Evolutionary conservation across 1,284 basidiomycete genomes (phyloP), one percentile per base, ranked within the genome.

Genomic region (Serendipita sp.): DNA sequence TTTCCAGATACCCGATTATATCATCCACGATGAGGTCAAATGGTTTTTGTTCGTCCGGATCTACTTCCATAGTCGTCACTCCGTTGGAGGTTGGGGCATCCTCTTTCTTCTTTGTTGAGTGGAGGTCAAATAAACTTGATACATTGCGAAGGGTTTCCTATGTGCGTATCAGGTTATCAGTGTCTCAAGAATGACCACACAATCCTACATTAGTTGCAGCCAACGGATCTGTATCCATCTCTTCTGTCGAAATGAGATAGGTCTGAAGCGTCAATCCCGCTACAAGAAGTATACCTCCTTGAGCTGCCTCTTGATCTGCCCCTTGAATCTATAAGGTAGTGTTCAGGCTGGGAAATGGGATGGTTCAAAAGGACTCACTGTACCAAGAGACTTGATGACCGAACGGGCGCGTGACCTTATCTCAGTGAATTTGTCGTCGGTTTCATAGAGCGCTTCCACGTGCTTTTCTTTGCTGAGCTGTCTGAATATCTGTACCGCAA

Each of bases 1-100:
- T 82, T 71, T 98, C 93, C 60, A 99, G 76, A 70, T 92, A 86
- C 5, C 90, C 91, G 63, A 98, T 88, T 64, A 98, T 82, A 29
- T 82, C 81, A 70, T 98, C 94, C 60, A 94, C 85, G 43, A 98
- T 78, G 38, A 93, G 74, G 68, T 96, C 93, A 61, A 94, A 83
- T 1, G 91, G 85, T 47, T 81, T 74, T 22, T 76, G 75, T 30
- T 75, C 76, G 35, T 75, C 76, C 8, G 73, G 72, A 13, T 74
- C 73, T 22, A 73, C 78, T 0, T 74, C 69, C 13, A 71, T 70
- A 6, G 68, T 47, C 5, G 64, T 50, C 53, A 64, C 15, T 49
- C 66, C 58, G 65, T 65, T 64, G 42, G 69, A 64, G 62, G 68
- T 70, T 5, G 76, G 73, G 66, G 76, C 80, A 64, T 72, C 74